These are phyloP conservation scores for Quercus alba DNA, from an alignment of 306 rosid genomes.

Conservation along the genomic window DNA sequence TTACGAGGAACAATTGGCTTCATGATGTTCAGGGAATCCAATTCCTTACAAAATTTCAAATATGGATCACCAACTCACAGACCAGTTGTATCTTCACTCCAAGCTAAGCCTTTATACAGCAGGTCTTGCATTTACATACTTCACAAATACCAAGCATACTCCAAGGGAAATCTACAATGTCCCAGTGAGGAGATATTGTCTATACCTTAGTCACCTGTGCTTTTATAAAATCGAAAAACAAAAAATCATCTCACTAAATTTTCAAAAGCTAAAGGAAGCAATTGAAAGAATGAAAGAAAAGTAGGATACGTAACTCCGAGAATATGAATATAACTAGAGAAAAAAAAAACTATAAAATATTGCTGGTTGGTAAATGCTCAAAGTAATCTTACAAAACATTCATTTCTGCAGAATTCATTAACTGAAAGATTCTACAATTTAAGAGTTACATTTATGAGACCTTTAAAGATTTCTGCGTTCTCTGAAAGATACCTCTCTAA, in stretches of 20 bases:
- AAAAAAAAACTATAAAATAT: no score
- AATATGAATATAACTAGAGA: not conserved
- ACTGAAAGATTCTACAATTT: no score
- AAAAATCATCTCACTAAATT: not conserved
- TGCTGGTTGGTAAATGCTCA: no score
- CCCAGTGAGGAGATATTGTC: slow-evolving; percentile 74
- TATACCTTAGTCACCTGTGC: slow-evolving; percentile 69
- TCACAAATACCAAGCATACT: slow-evolving; percentile 80
- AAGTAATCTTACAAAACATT: no score
- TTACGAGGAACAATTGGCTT: slow-evolving; percentile 79
- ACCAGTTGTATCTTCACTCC: slow-evolving; percentile 84
- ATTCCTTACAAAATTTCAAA: slow-evolving; percentile 57
- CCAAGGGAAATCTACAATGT: slow-evolving; percentile 87
- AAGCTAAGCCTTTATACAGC: slow-evolving; percentile 69
- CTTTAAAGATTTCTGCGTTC: no score
- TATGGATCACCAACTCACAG: slow-evolving; percentile 63
- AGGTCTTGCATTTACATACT: slow-evolving; percentile 83
- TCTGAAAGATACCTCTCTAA: no score
- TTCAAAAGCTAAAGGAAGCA: not conserved
- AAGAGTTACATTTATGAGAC: no score
- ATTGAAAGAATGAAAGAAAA: not conserved
- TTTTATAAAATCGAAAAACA: not conserved
- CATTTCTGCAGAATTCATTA: no score
- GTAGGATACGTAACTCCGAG: not conserved
- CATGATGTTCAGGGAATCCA: slow-evolving; percentile 47